These are phyloP conservation scores for Urochloa ruziziensis DNA, from an alignment of 176 grass and related monocot genomes.

Conservation along the genomic window DNA sequence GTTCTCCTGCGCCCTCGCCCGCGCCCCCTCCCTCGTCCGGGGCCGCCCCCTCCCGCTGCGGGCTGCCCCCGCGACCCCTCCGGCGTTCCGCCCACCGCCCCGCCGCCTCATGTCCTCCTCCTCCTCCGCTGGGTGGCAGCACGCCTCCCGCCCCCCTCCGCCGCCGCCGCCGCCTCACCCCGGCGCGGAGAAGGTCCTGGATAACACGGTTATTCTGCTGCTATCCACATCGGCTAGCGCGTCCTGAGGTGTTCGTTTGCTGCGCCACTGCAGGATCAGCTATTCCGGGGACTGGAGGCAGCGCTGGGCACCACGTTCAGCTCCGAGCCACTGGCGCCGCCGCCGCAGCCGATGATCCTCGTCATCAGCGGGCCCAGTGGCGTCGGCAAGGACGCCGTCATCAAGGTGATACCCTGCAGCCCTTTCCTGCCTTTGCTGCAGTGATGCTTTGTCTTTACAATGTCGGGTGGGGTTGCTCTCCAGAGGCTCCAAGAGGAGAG, in stretches of 20 bases:
- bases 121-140: conserved; percentile 35
- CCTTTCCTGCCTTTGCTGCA: neutral
- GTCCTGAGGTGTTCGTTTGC: neutral
- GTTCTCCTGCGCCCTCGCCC: conserved; percentile 53
- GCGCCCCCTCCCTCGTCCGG: conserved; percentile 31
- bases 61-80: conserved; percentile 2
- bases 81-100: neutral
- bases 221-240: neutral
- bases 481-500: conserved; percentile 84
- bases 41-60: conserved; percentile 14
- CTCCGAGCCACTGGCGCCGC: conserved; percentile 72
- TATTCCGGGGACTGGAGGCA: conserved; percentile 66
- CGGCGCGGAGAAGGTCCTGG: conserved; percentile 38
- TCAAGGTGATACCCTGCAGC: conserved; percentile 54
- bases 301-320: conserved; percentile 77
- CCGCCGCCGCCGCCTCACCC: conserved; percentile 41
- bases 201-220: neutral
- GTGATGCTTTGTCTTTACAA: neutral
- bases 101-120: conserved; percentile 39
- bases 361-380: conserved; percentile 96
- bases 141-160: conserved; percentile 40
- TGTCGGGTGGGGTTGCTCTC: conserved; percentile 10
- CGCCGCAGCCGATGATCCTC: conserved; percentile 69
- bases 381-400: conserved; percentile 92
- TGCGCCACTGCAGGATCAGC: conserved; percentile 49